These are phyloP conservation scores for Porodaedalea pini DNA, from an alignment of 1,284 basidiomycete species.

Conservation along the genomic window DNA sequence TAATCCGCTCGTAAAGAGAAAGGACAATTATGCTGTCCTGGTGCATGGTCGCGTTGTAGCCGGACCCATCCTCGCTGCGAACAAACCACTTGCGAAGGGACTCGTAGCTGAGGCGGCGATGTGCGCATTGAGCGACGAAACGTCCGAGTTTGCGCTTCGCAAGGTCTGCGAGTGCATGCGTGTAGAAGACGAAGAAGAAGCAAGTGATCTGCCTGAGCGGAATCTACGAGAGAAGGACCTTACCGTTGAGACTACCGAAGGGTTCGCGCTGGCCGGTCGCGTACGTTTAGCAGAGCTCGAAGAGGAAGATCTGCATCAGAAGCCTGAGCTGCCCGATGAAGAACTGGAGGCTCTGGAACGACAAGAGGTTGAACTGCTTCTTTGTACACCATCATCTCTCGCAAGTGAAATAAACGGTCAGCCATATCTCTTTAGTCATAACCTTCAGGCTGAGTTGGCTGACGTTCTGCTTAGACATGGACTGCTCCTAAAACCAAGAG, in stretches of 20 bases:
- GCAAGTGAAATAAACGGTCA: conserved; percentile 3
- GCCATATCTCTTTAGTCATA: not conserved
- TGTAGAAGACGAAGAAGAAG: conserved; percentile 13
- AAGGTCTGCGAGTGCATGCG: conserved; percentile 52
- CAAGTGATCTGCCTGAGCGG: not conserved
- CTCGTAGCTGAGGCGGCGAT: conserved; percentile 60
- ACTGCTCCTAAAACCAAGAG: too few species aligned
- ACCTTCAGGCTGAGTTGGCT: not conserved
- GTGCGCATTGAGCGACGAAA: conserved; percentile 44
- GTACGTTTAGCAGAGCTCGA: conserved; percentile 8
- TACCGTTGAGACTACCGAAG: conserved; percentile 15
- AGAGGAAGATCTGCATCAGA: not conserved
- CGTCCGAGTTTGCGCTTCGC: conserved; percentile 40
- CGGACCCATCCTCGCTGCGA: conserved; percentile 55
- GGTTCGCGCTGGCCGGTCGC: conserved; percentile 10
- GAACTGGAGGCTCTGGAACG: conserved; percentile 20
- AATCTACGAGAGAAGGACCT: conserved; percentile 12
- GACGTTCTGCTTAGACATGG: not conserved
- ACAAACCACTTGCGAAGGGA: conserved; percentile 57
- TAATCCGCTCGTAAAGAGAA: conserved; percentile 38
- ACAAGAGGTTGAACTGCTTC: conserved; percentile 13
- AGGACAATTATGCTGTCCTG: conserved; percentile 50
- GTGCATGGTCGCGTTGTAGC: conserved; percentile 56
- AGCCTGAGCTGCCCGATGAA: not conserved
- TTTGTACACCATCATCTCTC: not conserved